Conservation (phyloP, 164 flowering plant species). For the Magnolia changhungtana region DNA sequence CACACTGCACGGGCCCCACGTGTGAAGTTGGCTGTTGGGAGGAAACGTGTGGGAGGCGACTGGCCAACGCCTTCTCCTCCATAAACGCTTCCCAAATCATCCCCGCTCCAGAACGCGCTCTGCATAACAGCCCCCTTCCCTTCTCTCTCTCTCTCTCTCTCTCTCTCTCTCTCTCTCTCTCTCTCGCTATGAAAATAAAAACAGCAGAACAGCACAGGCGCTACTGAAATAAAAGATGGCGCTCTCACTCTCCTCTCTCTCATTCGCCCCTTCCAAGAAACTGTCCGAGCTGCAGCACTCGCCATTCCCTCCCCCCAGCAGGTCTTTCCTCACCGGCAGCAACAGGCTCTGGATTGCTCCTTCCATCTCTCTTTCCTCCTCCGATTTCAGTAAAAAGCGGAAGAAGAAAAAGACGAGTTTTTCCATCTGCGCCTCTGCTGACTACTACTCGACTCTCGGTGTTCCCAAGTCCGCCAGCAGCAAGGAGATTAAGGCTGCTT, state of each 20-base stretch:
- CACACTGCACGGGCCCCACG: no score
- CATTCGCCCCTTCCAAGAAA: conserved; percentile 10
- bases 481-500: conserved; percentile 92
- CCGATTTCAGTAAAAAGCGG: conserved; percentile 13
- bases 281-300: conserved; percentile 16
- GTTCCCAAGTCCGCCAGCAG: conserved; percentile 68
- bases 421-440: conserved; percentile 53
- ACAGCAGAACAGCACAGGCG: not conserved
- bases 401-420: conserved; percentile 2
- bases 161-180: not conserved
- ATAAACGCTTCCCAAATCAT: not conserved
- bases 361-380: conserved; percentile 18
- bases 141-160: not conserved
- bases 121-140: no score
- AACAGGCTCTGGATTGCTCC: conserved; percentile 17
- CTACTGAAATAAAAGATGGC: conserved; percentile 2
- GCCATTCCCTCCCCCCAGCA: not conserved
- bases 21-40: not conserved
- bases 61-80: not conserved
- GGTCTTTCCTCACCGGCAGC: conserved; percentile 37
- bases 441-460: conserved; percentile 88
- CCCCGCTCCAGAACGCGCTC: not conserved
- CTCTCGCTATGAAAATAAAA: not conserved
- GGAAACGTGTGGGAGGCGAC: not conserved
- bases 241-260: conserved; percentile 13